Evolutionary conservation across 345 rosid genomes (phyloP), one percentile per base, ranked within the genome.

Genomic region (Cardamine chenopodiifolia): DNA sequence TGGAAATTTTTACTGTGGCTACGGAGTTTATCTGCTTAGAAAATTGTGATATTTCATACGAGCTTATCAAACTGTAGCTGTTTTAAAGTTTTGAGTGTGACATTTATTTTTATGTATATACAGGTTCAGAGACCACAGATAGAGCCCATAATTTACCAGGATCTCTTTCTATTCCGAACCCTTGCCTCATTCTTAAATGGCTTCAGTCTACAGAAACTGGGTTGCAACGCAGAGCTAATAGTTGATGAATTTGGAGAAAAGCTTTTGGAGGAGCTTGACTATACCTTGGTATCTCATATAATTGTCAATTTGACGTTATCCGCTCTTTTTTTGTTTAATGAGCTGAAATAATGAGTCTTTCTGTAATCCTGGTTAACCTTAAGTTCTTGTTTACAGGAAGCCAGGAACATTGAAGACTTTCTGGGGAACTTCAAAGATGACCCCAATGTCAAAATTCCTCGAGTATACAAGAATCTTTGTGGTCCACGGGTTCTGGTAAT

Each of bases 241-340:
- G 98, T 94, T 66, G 97, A 94, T 83, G 98, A 90, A 82, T 94
- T 91, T 83, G 98, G 97, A 69, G 97, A 94, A 72, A 94, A 94
- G 74, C 95, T 94, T 72, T 80, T 94, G 89, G 98, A 94, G 86
- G 98, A 94, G 89, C 95, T 94, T 70, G 98, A 90, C 81, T 94
- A 91, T 82, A 94, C 97, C 67, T 81, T 90, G 98, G 97, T 94
- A 94, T 56, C 34, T 50, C 50, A 71, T 53, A 39, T 65, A 25
- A 4, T 17, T 63, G 9, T 45, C 57, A 62, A 57, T 81, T 61
- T 66, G 57, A 76, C 60, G 72, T 40, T 26, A 6, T 47, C 14
- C 54, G 9, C 56, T 26, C 8, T 69, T 71, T 37, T 57, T 66
- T 37, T 5, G 62, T n/a, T 49, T 19, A 10, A 31, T 48, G 35